A percentile compares a stretch with the other conserved stretches of the same genome.
phyloP scores from a whole-genome alignment of 306 rosid species.

The Geum urbanum region DNA sequence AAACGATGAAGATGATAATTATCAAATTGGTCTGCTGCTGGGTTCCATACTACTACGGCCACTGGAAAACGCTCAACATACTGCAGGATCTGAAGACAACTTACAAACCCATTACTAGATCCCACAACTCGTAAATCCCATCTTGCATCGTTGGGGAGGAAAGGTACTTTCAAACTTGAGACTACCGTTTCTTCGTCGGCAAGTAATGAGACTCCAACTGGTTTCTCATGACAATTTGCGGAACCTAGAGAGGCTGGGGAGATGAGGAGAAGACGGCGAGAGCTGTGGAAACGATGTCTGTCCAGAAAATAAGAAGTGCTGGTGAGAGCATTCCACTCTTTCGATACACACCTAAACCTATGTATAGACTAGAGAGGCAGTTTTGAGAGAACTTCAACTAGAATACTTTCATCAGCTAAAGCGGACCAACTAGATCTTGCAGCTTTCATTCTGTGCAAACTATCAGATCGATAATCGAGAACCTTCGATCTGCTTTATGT shows the following conservation, averaged over 20 bases:
- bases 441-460: not conserved
- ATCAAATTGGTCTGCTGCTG: not conserved
- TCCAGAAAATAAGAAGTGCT: not conserved
- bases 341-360: not conserved
- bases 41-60: not conserved
- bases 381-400: not conserved
- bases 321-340: not conserved
- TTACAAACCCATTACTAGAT: not conserved
- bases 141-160: not conserved
- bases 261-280: not conserved
- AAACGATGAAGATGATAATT: not conserved
- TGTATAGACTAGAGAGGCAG: conserved; percentile 1
- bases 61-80: not conserved
- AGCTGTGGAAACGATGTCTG: not conserved
- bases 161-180: not conserved
- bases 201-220: not conserved
- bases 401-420: too few relatives aligned
- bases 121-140: not conserved
- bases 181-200: not conserved
- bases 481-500: not conserved
- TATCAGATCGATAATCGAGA: not conserved
- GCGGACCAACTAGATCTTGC: too few relatives aligned
- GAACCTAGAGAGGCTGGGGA: not conserved
- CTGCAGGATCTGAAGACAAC: not conserved
- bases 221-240: not conserved